Conservation (phyloP, 768 basidiomycete species). For the Pleurotus citrinopileatus region DNA sequence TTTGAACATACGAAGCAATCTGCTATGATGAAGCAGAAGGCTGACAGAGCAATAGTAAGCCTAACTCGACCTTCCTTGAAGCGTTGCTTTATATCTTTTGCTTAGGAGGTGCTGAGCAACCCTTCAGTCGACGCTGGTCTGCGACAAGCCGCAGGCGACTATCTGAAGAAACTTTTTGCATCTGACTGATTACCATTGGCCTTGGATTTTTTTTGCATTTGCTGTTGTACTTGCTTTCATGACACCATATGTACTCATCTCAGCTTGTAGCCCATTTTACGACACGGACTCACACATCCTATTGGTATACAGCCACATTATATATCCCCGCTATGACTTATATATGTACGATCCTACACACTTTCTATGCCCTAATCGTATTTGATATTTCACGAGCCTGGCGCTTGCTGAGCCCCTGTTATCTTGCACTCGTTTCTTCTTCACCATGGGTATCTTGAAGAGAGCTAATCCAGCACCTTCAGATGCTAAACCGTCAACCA, state of each 20-base stretch:
- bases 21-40: conserved; percentile 55
- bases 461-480: neutral
- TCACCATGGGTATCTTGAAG: conserved; percentile 6
- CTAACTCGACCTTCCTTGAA: neutral
- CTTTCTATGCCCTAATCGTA: neutral
- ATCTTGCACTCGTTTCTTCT: too few species aligned
- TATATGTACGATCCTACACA: conserved; percentile 5
- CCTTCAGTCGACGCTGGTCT: conserved; percentile 55
- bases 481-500: conserved; percentile 5
- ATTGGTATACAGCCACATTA: neutral
- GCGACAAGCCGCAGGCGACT: conserved; percentile 67
- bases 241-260: conserved; percentile 3
- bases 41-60: conserved; percentile 60
- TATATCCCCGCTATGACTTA: conserved; percentile 3
- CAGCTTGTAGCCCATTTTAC: conserved; percentile 6
- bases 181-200: conserved; percentile 26
- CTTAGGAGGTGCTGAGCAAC: conserved; percentile 57
- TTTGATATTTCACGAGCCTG: neutral
- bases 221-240: neutral
- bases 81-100: neutral
- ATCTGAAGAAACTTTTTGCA: conserved; percentile 64
- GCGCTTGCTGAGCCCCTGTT: neutral
- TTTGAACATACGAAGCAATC: conserved; percentile 51
- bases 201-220: conserved; percentile 6
- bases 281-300: conserved; percentile 3